These are phyloP conservation scores for Prunus fruticosa DNA, from an alignment of 306 rosid species.

Conservation along the genomic window DNA sequence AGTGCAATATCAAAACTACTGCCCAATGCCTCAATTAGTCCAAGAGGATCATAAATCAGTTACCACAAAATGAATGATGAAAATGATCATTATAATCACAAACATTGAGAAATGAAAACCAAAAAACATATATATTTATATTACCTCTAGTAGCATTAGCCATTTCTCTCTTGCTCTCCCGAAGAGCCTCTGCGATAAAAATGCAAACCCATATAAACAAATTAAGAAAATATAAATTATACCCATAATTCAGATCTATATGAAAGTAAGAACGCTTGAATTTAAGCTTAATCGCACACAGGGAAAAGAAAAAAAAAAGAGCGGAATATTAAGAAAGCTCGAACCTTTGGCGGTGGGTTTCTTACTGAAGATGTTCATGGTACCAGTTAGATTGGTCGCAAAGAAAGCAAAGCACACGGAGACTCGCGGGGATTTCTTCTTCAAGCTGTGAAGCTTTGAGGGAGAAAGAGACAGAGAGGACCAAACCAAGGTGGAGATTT, in stretches of 20 bases:
- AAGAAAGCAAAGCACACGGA: neutral
- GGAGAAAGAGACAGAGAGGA: neutral
- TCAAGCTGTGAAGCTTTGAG: conserved; percentile 2
- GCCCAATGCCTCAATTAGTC: neutral
- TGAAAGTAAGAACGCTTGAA: neutral
- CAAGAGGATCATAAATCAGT: neutral
- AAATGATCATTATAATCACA: neutral
- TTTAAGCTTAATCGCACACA: neutral
- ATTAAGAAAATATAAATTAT: neutral
- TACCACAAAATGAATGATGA: neutral
- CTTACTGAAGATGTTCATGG: conserved; percentile 87
- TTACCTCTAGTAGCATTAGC: conserved; percentile 78
- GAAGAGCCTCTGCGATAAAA: conserved; percentile 78
- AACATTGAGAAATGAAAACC: neutral
- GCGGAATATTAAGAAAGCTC: conserved; percentile 14
- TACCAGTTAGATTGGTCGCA: neutral
- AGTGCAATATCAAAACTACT: neutral
- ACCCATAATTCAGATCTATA: conserved; percentile 17
- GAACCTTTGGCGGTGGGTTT: conserved; percentile 95
- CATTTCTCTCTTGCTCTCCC: conserved; percentile 96
- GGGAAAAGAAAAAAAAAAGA: neutral
- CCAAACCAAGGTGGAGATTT: neutral
- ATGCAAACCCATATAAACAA: conserved; percentile 4
- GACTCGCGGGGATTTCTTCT: conserved; percentile 14
- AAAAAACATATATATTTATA: neutral